Percentiles rank a stretch among this genome's conserved stretches.
Evolutionary conservation across 2,329 filamentous ascomycete genomes (phyloP).

Genomic region (Lojkania enalia): DNA sequence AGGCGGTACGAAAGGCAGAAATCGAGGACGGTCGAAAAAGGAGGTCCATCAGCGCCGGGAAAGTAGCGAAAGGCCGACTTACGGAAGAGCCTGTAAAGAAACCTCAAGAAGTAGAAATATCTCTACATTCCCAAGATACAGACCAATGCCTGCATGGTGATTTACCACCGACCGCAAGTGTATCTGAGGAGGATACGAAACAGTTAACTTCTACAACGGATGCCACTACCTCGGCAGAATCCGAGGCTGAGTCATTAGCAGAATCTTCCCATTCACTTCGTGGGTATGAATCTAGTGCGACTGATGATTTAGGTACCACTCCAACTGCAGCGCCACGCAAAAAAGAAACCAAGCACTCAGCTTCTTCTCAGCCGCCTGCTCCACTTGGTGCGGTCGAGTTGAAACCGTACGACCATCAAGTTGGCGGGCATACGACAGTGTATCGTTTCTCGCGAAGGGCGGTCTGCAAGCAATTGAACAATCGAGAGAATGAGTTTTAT

Average conservation of each 20-base stretch:
- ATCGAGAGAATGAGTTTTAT: conserved; percentile 97
- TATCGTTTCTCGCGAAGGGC: conserved; percentile 95
- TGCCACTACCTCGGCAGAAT: conserved; percentile 42
- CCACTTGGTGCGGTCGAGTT: conserved; percentile 91
- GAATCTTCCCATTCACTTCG: conserved; percentile 49
- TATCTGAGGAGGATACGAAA: conserved; percentile 45
- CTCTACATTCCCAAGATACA: conserved; percentile 62
- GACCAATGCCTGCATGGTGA: conserved; percentile 65
- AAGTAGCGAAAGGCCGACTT: conserved; percentile 32
- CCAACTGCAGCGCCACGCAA: conserved; percentile 39
- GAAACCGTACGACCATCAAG: conserved; percentile 96
- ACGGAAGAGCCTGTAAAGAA: conserved; percentile 36
- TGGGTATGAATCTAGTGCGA: conserved; percentile 58
- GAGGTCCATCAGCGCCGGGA: conserved; percentile 31
- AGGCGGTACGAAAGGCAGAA: conserved; percentile 30
- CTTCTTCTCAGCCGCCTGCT: conserved; percentile 47
- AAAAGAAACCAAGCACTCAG: conserved; percentile 36
- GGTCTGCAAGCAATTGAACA: conserved; percentile 98
- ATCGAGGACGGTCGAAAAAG: conserved; percentile 29
- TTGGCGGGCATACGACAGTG: conserved; percentile 93
- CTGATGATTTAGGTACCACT: conserved; percentile 55
- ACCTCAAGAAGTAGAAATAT: conserved; percentile 63
- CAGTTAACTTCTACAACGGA: conserved; percentile 37
- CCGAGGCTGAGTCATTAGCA: conserved; percentile 47
- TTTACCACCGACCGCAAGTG: conserved; percentile 48